Evolutionary conservation across 192 early-diverging fungal species (phyloP), one percentile per base, ranked within the genome.

Genomic region (Powellomyces hirtus): DNA sequence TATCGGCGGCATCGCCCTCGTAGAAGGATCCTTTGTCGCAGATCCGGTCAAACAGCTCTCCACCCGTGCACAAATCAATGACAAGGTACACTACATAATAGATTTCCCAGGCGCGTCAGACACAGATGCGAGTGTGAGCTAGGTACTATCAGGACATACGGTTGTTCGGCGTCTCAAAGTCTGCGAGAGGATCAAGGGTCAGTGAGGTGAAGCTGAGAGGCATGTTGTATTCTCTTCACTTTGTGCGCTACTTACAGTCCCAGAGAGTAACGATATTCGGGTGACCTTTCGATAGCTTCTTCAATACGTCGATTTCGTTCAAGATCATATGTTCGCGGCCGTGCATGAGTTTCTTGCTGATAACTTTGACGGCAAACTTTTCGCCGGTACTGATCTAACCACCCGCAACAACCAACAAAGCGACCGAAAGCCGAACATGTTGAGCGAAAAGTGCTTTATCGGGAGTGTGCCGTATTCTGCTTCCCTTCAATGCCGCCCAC

Each of bases 351-450:
- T 86, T 84, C 74, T 97, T 96, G 73, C 86, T 86, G 75, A 98
- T 97, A 46, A 98, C 86, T 75, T 98, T 98, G 68, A 95, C 83
- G 0, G 96, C 96, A 26, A 92, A 92, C 30, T 86, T 81, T 27
- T 89, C 85, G 14, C 89, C 86, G 22, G 89, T 87, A n/a, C 82
- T 85, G 51, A 89, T 83, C 80, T 79, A 55, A n/a, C 10, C n/a
- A n/a, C 40, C 11, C 40, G n/a, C 10, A 42, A 42, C 10, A 42
- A 42, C n/a, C n/a, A n/a, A n/a, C n/a, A n/a, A n/a, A n/a, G n/a
- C n/a, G n/a, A n/a, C n/a, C n/a, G n/a, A n/a, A n/a, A n/a, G n/a
- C n/a, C n/a, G n/a, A n/a, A n/a, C n/a, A n/a, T n/a, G n/a, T n/a
- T n/a, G n/a, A n/a, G n/a, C 2, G 35, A 40, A 35, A 30, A 74